Evolutionary conservation across 78 protist genomes (phyloP).

Genomic region (Dictyostelium purpureum): DNA sequence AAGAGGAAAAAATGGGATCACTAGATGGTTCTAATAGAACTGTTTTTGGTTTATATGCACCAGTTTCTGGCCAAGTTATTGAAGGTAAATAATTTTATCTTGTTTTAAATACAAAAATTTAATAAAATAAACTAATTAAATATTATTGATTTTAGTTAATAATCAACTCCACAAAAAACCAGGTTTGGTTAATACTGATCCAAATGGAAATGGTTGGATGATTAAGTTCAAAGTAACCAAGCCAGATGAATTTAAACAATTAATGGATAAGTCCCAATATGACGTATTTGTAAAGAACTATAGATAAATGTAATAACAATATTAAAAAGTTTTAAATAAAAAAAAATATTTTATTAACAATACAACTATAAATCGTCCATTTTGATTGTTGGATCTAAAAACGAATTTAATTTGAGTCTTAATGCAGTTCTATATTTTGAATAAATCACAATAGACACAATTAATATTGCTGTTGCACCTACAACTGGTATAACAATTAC

Average conservation of each 20-base stretch:
- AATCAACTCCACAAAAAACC: neutral
- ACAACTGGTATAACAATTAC: neutral
- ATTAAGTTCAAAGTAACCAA: neutral
- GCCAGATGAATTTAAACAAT: neutral
- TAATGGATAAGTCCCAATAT: neutral
- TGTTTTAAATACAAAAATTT: neutral
- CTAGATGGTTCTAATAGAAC: neutral
- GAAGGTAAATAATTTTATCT: neutral
- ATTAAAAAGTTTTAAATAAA: too few species aligned
- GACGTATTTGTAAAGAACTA: neutral
- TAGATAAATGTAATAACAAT: too few species aligned
- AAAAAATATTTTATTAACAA: too few species aligned
- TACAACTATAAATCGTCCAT: too few species aligned
- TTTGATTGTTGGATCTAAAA: too few species aligned
- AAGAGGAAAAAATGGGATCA: neutral
- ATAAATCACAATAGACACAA: neutral
- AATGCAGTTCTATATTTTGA: too few species aligned
- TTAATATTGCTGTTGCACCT: neutral
- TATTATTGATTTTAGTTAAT: neutral
- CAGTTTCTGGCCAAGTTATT: neutral
- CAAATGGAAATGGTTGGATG: neutral
- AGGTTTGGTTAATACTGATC: neutral
- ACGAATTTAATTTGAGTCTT: too few species aligned
- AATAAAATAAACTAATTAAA: neutral
- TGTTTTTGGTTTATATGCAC: neutral